Evolutionary conservation across 2,329 filamentous ascomycete genomes (phyloP).

Genomic region (Acrocalymma vagum): DNA sequence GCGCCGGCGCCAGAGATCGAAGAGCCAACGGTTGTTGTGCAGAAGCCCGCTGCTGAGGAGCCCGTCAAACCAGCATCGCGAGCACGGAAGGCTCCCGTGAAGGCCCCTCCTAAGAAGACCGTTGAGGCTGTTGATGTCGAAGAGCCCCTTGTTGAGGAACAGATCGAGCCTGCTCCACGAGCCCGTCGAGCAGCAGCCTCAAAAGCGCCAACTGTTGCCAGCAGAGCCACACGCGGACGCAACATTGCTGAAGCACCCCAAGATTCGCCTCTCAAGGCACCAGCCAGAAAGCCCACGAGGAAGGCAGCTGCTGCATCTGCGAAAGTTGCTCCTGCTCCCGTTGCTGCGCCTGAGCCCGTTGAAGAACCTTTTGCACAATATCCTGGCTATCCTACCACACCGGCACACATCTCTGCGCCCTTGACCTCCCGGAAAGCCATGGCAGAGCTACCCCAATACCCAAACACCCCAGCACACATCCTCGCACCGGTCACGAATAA

Average conservation of each 20-base stretch:
- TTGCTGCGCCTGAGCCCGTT: slow-evolving; percentile 12
- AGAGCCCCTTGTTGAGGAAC: slow-evolving; percentile 17
- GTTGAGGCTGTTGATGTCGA: slow-evolving; percentile 11
- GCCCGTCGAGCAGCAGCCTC: slow-evolving; percentile 26
- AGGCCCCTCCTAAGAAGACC: slow-evolving; percentile 19
- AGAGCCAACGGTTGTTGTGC: slow-evolving; percentile 10
- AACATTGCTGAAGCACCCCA: slow-evolving; percentile 21
- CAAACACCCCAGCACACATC: slow-evolving; percentile 33
- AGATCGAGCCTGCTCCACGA: slow-evolving; percentile 26
- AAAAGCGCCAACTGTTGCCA: slow-evolving; percentile 15
- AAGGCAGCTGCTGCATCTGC: slow-evolving; percentile 20
- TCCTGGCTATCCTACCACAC: slow-evolving; percentile 26
- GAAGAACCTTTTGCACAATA: slow-evolving; percentile 33
- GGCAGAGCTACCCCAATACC: slow-evolving; percentile 25
- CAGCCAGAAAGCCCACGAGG: slow-evolving; percentile 34
- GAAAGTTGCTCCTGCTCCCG: slow-evolving; percentile 10
- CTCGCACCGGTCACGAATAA: slow-evolving; percentile 22
- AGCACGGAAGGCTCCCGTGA: slow-evolving; percentile 27
- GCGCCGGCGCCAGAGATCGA: slow-evolving; percentile 17
- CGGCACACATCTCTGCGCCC: slow-evolving; percentile 22
- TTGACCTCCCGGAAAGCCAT: slow-evolving; percentile 19
- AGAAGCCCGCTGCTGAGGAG: slow-evolving; percentile 17
- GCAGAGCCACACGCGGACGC: slow-evolving; percentile 30
- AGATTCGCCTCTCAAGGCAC: slow-evolving; percentile 34
- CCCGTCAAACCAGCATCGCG: slow-evolving; percentile 23